Base-by-base conservation (phyloP, 2,329 filamentous ascomycete genomes). In the Cryphonectria nitschkei region DNA sequence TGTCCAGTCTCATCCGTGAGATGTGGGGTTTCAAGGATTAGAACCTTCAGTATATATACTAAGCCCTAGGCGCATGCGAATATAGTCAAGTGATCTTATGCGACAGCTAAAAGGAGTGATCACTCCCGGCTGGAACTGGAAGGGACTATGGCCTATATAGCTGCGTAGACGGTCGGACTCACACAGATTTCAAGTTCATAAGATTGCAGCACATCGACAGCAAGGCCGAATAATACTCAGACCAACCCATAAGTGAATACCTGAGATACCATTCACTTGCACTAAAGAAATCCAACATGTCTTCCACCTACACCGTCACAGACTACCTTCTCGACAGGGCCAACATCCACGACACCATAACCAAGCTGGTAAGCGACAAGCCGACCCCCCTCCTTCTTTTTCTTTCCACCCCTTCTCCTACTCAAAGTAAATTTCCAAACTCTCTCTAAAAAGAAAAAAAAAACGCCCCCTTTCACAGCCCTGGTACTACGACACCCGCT, bases 321-420 rank as follows among this genome's bases (percentile, higher is more conserved):
- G 75, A 77, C 63, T 79, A 77, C 71, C 76, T 80, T n/a, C 76
- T 80, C 26, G 78, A 79, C 72, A 74, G 75, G 52, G 76, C 78
- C 39, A 79, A 80, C 69, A 76, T 80, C 62, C 75, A 79, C 9
- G 78, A 79, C 61, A 77, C 76, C 0, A 70, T 79, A 4, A 70
- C 63, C 46, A 76, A 75, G 39, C 70, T 79, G 39, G 78, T 79
- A 72, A 65, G 70, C 69, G 6, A 14, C 62, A 39, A 26, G 14
- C 7, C 39, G 13, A 2, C 14, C 46, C 26, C 19, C n/a, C 26
- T 14, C 43, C 9, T n/a, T 4, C 3, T 29, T 5, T 29, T 64
- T 6, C 1, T 63, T 32, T 3, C 37, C 34, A 32, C 41, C 4
- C 14, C 13, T 16, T 14, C 14, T 16, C 41, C 41, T 43, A 43